phyloP scores from a whole-genome alignment of 345 rosid genomes.

The Trapa incisa region DNA sequence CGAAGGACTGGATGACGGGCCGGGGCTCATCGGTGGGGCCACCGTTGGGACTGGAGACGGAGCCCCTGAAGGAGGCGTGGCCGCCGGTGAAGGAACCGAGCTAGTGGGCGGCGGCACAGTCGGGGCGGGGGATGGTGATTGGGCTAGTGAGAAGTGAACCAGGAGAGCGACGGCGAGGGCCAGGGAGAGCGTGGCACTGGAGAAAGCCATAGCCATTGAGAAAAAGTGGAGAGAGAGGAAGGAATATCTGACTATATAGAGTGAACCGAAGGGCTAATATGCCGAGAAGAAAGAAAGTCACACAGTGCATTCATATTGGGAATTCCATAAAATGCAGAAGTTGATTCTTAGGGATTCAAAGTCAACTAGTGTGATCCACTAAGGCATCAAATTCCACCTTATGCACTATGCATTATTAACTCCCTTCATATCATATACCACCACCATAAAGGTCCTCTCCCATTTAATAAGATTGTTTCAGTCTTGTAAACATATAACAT shows the following conservation, averaged over 20 bases:
- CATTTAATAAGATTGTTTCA: too few species aligned
- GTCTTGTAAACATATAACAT: too few species aligned
- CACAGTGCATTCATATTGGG: too few species aligned
- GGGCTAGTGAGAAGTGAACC: slow-evolving; percentile 6
- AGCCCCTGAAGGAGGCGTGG: not conserved
- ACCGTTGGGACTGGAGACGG: not conserved
- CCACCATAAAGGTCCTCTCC: too few species aligned
- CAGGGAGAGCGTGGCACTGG: slow-evolving; percentile 6
- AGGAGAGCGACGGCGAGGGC: not conserved
- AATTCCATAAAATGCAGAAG: too few species aligned
- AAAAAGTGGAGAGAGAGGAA: not conserved
- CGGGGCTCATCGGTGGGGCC: slow-evolving; percentile 6
- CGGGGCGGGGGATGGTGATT: slow-evolving; percentile 3
- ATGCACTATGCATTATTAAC: too few species aligned
- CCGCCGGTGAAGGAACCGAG: not conserved
- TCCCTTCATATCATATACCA: too few species aligned
- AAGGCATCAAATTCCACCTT: too few species aligned
- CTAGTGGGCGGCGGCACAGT: not conserved
- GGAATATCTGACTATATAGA: not conserved
- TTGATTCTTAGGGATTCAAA: too few species aligned
- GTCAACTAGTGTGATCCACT: too few species aligned
- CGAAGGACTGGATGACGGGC: not conserved
- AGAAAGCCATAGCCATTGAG: slow-evolving; percentile 6
- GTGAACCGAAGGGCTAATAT: not conserved
- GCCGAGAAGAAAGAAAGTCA: not conserved